Evolutionary conservation across 257 asterid species (phyloP).

Genomic region (Schizonepeta tenuifolia): DNA sequence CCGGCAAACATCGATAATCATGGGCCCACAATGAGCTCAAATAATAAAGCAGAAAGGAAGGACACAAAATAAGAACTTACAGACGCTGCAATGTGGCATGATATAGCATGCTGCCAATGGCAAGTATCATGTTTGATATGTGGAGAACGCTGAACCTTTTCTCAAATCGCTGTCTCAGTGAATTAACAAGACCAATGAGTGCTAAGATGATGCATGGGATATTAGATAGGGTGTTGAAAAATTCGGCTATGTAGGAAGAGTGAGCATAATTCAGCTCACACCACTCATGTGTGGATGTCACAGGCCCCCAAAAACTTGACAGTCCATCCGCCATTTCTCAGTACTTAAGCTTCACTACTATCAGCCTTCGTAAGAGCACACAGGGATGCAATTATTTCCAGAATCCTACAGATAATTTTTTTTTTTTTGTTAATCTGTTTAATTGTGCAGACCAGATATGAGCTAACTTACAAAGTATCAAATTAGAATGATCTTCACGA

Average conservation of each 20-base stretch:
- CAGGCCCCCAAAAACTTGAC: conserved; percentile 97
- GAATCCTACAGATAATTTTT: conserved; percentile 35
- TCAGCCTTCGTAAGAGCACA: conserved; percentile 16
- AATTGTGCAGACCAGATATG: conserved; percentile 4
- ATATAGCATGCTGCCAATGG: conserved; percentile 87
- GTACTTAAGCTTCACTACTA: conserved; percentile 21
- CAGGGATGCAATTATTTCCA: conserved; percentile 19
- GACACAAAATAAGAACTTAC: conserved; percentile 55
- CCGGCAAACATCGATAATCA: neutral
- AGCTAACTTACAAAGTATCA: neutral
- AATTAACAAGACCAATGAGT: conserved; percentile 74
- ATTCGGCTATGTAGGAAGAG: conserved; percentile 90
- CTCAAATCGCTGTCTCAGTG: conserved; percentile 84
- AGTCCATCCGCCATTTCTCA: conserved; percentile 67
- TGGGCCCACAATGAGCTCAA: conserved; percentile 19
- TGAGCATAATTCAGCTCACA: conserved; percentile 89
- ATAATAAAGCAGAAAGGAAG: conserved; percentile 26
- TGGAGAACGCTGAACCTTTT: conserved; percentile 93
- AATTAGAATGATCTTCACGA: conserved; percentile 18
- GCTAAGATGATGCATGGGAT: conserved; percentile 81
- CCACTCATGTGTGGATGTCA: conserved; percentile 94
- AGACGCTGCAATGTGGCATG: conserved; percentile 87
- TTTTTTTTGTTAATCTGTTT: neutral
- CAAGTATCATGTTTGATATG: conserved; percentile 85
- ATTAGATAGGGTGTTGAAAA: conserved; percentile 88